Percentiles rank a stretch among this genome's conserved stretches.
These are phyloP conservation scores for Ogataea ramenticola DNA, from an alignment of 805 yeast genomes.

Conservation along the genomic window DNA sequence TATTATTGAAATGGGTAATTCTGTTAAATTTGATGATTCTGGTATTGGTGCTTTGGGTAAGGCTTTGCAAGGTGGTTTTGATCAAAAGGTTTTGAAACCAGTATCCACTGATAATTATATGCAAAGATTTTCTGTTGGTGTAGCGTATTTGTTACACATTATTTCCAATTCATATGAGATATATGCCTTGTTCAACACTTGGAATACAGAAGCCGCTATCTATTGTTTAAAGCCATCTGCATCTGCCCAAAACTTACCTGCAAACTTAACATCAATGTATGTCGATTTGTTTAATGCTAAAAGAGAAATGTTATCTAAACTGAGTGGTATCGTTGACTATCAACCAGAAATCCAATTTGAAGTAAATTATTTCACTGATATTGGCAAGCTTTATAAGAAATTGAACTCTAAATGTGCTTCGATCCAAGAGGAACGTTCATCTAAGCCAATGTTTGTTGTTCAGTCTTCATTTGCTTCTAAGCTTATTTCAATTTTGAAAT, in stretches of 20 bases:
- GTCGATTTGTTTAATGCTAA: conserved; percentile 43
- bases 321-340: conserved; percentile 44
- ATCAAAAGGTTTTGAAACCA: conserved; percentile 43
- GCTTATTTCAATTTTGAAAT: conserved; percentile 37
- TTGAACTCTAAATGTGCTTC: conserved; percentile 47
- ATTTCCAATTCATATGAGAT: conserved; percentile 71
- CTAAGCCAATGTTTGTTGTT: conserved; percentile 56
- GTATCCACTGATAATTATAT: conserved; percentile 48
- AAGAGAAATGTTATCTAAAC: conserved; percentile 33
- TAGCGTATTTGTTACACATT: conserved; percentile 62
- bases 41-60: conserved; percentile 78
- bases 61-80: conserved; percentile 83
- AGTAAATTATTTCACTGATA: conserved; percentile 45
- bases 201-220: conserved; percentile 44
- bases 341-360: conserved; percentile 48
- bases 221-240: conserved; percentile 63
- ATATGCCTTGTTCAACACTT: conserved; percentile 57
- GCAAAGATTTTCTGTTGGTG: conserved; percentile 44
- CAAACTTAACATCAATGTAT: conserved; percentile 47
- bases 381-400: conserved; percentile 48
- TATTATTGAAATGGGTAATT: conserved; percentile 69
- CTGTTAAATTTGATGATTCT: conserved; percentile 61
- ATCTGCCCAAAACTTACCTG: conserved; percentile 58
- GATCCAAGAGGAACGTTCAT: conserved; percentile 58
- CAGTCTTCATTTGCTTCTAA: conserved; percentile 60